Evolutionary conservation across 805 yeast genomes (phyloP), one percentile per base, ranked within the genome.

Genomic region (Ogataea dorogensis): DNA sequence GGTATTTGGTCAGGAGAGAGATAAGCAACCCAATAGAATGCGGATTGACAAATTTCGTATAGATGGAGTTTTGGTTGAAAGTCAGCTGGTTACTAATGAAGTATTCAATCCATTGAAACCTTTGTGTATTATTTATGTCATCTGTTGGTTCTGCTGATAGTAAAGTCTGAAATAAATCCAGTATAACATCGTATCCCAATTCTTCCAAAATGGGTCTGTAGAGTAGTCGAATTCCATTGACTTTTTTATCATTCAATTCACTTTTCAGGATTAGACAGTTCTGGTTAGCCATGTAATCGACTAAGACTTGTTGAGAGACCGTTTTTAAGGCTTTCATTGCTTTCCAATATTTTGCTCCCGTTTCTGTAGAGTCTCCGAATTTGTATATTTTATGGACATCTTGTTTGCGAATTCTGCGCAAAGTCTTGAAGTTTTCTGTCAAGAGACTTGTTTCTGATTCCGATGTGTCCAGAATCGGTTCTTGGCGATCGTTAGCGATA

Each of bases 341-440:
- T 17, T 50, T 54, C 75, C 75, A 67, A 44, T 68, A 70, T 43
- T 61, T 64, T n/a, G 40, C 43, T 0, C 75, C 77, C 2, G 43
- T 50, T 16, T 62, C 70, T 11, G 65, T 51, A 1, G 70, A 57
- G 42, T 71, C 76, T 5, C 75, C 77, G 33, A 30, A 56, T 43
- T 68, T 71, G 41, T 62, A 58, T 9, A 61, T 38, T 23, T 48
- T 58, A 26, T 55, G 58, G 18, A 75, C 51, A 41, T 75, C 65
- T 17, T 61, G 59, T 43, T 74, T 69, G 22, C 84, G 56, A 8
- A 75, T 56, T 34, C 73, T 67, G 49, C 79, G 70, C 58, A 72
- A 75, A 4, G 51, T 54, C 42, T 75, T 71, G 32, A 79, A 54
- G 25, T 61, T 49, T 3, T 51, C 61, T 26, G 61, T 65, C n/a